Evolutionary conservation across 495 filamentous ascomycete species (phyloP), one percentile per base, ranked within the genome.

Genomic region (Pyronema domesticum): DNA sequence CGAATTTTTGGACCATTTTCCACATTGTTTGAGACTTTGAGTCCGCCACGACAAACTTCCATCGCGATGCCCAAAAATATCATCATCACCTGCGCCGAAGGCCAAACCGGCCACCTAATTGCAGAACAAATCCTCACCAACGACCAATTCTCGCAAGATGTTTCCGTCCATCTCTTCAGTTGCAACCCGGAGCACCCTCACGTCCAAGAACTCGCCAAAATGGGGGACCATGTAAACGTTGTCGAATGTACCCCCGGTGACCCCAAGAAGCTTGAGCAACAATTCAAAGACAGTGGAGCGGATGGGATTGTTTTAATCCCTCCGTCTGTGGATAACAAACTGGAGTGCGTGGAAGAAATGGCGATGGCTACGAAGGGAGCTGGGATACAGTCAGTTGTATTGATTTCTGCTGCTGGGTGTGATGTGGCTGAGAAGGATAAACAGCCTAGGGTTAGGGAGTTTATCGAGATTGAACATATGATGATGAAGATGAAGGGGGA

Each of bases 231-330:
- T 5, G 23, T 30, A 30, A 70, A 68, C 13, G 70, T 81, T 46
- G 67, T 74, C 9, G 60, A 68, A 3, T 69, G 72, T 61, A 66
- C 63, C 36, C 70, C 68, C 6, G 73, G 74, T 40, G 68, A 68
- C 19, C 63, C 70, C 50, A 66, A 67, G 6, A 58, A 64, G 0
- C 63, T 77, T 50, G 67, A 62, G 0, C 46, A 60, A 3, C 60
- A 60, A 2, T 65, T 79, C 15, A 66, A 68, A 54, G 62, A 72
- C 17, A 67, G 62, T 7, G 68, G 68, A 11, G 70, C 71, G 48
- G 73, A 79, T 58, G 73, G 76, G 30, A 64, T 79, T 55, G 76
- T 73, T 59, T 60, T 79, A 3, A 66, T 79, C 23, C 76, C 76
- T 4, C 75, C 76, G 0, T 67, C 72, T 3, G 68, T 69, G 58